Evolutionary conservation across 176 grass and related monocot genomes (phyloP).

Genomic region (Carex scoparia): DNA sequence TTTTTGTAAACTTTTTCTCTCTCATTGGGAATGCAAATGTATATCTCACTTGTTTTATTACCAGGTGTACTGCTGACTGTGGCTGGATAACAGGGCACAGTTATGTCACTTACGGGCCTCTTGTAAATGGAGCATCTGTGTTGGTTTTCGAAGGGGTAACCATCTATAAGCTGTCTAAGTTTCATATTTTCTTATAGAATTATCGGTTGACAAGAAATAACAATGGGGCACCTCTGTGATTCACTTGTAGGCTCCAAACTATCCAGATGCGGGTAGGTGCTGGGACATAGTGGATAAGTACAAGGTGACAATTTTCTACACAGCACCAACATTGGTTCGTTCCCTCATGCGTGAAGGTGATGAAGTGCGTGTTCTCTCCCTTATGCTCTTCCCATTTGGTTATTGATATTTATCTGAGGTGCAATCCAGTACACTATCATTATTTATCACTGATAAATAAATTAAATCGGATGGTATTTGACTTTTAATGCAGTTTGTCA

Average conservation of each 20-base stretch:
- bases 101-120: constrained; percentile 95
- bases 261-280: constrained; percentile 77
- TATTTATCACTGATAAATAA: background rate
- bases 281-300: constrained; percentile 99
- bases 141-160: constrained; percentile 94
- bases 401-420: background rate
- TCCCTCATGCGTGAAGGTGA: constrained; percentile 90
- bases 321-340: constrained; percentile 88
- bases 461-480: background rate
- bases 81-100: constrained; percentile 99
- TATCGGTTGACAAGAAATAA: background rate
- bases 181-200: background rate
- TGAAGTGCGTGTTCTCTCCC: constrained; percentile 43
- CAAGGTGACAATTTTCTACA: constrained; percentile 95
- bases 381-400: constrained; percentile 26
- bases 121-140: constrained; percentile 85
- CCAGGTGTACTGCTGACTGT: constrained; percentile 98
- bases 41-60: constrained; percentile 29
- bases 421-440: background rate
- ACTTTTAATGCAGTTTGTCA: constrained; percentile 66
- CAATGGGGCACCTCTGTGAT: constrained; percentile 12
- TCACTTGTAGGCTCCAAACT: constrained; percentile 79
- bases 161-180: constrained; percentile 15
- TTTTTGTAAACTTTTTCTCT: background rate
- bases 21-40: constrained; percentile 4